phyloP scores from a whole-genome alignment of 257 asterid genomes.

The Apocynum venetum region DNA sequence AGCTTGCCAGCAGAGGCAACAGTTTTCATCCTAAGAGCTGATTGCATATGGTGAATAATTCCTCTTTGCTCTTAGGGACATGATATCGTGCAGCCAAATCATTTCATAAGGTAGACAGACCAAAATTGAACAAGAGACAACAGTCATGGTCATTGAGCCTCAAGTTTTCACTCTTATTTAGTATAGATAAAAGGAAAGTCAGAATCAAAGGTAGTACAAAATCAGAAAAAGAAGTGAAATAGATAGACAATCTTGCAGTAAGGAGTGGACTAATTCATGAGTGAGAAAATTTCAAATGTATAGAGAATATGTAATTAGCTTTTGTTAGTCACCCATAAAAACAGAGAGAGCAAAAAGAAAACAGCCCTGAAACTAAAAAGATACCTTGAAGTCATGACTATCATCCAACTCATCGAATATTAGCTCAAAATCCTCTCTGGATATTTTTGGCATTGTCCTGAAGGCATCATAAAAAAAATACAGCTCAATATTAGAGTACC shows the following conservation, averaged over 20 bases:
- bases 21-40: background rate
- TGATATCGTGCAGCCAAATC: background rate
- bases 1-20: background rate
- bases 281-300: background rate
- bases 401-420: conserved; percentile 92
- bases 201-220: background rate
- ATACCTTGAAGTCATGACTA: conserved; percentile 80
- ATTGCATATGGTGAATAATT: background rate
- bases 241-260: background rate
- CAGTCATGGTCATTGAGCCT: no score
- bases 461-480: conserved; percentile 14
- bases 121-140: background rate
- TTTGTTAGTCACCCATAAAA: background rate
- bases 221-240: background rate
- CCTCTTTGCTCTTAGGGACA: background rate
- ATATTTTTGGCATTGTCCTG: conserved; percentile 91
- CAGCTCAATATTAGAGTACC: conserved; percentile 14
- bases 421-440: conserved; percentile 83
- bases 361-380: conserved; percentile 17
- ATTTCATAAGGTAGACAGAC: background rate
- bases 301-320: background rate
- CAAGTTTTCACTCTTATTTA: background rate
- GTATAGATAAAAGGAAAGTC: background rate
- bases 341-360: background rate
- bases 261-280: background rate